A percentile compares a stretch with the other conserved stretches of the same genome.
phyloP scores from a whole-genome alignment of 805 yeast species.

The Yarrowia hollandica region DNA sequence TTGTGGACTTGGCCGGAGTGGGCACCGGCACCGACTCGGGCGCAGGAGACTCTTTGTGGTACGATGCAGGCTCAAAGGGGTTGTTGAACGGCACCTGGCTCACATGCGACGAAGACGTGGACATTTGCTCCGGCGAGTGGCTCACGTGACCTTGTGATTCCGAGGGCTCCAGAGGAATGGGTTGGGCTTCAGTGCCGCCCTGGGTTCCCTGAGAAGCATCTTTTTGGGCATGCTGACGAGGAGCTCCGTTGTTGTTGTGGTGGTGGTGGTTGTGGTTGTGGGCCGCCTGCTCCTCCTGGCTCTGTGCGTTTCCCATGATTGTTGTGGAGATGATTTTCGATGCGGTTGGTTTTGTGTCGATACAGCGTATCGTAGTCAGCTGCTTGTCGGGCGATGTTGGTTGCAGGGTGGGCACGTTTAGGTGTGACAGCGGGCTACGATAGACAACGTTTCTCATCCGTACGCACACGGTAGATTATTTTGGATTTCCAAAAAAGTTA shows the following conservation, averaged over 20 bases:
- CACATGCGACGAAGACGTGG: constrained; percentile 12
- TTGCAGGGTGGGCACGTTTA: not conserved
- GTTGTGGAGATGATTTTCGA: not conserved
- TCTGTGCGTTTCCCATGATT: constrained; percentile 26
- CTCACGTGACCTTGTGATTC: constrained; percentile 6
- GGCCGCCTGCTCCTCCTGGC: constrained; percentile 28
- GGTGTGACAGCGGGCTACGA: not conserved
- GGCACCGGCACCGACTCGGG: not conserved
- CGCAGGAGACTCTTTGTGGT: constrained; percentile 23
- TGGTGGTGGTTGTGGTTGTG: not conserved
- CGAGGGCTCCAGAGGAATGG: constrained; percentile 1
- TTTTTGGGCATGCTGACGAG: too few relatives aligned
- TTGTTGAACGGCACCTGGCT: constrained; percentile 16
- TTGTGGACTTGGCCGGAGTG: not conserved
- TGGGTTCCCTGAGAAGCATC: not conserved
- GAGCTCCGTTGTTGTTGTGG: not conserved
- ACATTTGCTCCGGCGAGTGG: constrained; percentile 25
- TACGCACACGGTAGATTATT: too few relatives aligned
- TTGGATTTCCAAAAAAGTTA: not conserved
- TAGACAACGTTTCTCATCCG: not conserved
- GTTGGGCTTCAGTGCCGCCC: not conserved
- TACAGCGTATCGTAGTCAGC: too few relatives aligned
- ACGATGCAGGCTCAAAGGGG: constrained; percentile 24
- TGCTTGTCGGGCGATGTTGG: constrained; percentile 7
- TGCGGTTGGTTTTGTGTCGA: too few relatives aligned